Base-by-base conservation (phyloP, 2,329 filamentous ascomycete species). In the Pseudomassariella vexata region DNA sequence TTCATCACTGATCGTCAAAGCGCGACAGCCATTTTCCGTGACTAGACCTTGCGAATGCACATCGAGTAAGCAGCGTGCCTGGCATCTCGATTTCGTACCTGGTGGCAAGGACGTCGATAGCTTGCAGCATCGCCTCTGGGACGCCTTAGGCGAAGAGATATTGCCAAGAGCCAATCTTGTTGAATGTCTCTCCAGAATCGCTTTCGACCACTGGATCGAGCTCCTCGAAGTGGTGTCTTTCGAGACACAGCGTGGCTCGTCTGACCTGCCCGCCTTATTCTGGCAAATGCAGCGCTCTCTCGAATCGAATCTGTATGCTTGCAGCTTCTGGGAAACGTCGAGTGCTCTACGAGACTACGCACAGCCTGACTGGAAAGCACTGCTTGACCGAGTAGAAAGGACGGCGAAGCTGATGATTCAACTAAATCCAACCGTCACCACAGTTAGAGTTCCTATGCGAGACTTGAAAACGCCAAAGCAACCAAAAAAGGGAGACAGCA, bases 221-320 rank as follows among this genome's bases (percentile, higher is more conserved):
- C 50, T 64, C 17, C 55, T 63, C 26, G 60, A 61, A 8, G 20
- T 40, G 1, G 30, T 59, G 14, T 34, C 45, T 5, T 29, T 40
- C 5, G 36, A 38, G 14, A 24, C 34, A 16, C 22, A 35, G 7
- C 15, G 26, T 11, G 9, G 20, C 5, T 5, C 32, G 8, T 12
- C 35, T 9, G 37, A 41, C 8, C 40, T 35, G 5, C 21, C 31
- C 3, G 35, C 42, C 2, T 32, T 59, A 6, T 53, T 49, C 37
- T 55, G 49, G 52, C 46, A 52, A 26, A 45, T 50, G 4, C 42
- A 53, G 14, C 42, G 43, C 21, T 51, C 47, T 6, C 45, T 65
- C 2, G 60, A 64, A 37, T 45, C 52, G 15, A 65, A 64, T 28
- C 34, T 57, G 7, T 49, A 50, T 26, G 39, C 37, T n/a, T n/a